Base-by-base conservation (phyloP, 345 rosid genomes). In the Salix brachista region DNA sequence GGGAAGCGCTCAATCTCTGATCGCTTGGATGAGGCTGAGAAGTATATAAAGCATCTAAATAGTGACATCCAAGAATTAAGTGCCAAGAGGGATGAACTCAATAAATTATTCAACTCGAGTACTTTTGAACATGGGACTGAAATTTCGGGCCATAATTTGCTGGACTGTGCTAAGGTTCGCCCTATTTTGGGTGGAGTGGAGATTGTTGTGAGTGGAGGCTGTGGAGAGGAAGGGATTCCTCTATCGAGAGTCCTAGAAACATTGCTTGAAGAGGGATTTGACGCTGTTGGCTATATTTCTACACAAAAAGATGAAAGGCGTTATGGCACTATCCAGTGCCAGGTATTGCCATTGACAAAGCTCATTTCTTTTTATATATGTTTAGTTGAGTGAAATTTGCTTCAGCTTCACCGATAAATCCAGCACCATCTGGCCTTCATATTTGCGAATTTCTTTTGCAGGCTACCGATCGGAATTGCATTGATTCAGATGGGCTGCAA, bases 1-100 rank as follows among this genome's bases (percentile, higher is more conserved):
- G 97, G 96, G 81, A 94, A 90, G 83, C 88, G 98, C 16, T 88
- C 97, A 37, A 86, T 83, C 75, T 91, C 96, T 32, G 98, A 92
- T 86, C 94, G 88, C 64, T 88, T 91, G 82, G 72, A 86, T 65
- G 97, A 86, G 82, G 94, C 94, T 2, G 88, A 82, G 78, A 88
- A 89, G 60, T 90, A 92, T 73, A 88, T 94, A 75, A 87, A 79
- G 70, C 80, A 85, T 73, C 75, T 89, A 12, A 83, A 85, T 75
- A 78, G 39, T 66, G 88, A 84, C 78, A 79, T 83, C 67, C 77
- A 84, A 71, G 91, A 83, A 41, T 77, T 90, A 41, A 68, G 87
- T 70, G 78, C 23, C 42, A 82, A 79, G 77, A 89, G 86, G 79
- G 84, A 88, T 25, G 81, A 84, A 58, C 80, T 88, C 19, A 86